phyloP scores from a whole-genome alignment of 1,139 yeast species.

The Suhomyces guaymorum region DNA sequence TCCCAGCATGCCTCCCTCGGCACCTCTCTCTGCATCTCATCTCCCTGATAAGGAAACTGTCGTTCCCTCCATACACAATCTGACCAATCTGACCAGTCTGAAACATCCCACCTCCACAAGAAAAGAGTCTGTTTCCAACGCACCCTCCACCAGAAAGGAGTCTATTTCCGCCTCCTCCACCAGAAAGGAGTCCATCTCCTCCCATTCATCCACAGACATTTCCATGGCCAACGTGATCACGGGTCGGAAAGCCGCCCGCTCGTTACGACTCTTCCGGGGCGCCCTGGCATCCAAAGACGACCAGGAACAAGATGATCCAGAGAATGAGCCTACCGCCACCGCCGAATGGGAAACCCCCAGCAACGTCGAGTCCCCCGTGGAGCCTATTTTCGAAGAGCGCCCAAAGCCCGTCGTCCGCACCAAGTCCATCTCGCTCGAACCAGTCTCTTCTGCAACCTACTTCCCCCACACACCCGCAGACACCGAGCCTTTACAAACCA shows the following conservation, averaged over 20 bases:
- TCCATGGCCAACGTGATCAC: conserved; percentile 20
- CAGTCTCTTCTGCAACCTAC: conserved; percentile 67
- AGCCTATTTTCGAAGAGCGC: background rate
- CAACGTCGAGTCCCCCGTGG: background rate
- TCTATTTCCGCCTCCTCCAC: background rate
- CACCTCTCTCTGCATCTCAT: no score
- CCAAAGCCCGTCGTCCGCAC: background rate
- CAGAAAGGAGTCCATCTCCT: conserved; percentile 7
- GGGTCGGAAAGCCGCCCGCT: conserved; percentile 44
- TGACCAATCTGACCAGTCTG: no score
- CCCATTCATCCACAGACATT: conserved; percentile 12
- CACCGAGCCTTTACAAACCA: conserved; percentile 1
- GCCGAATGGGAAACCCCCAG: no score
- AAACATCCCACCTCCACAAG: no score
- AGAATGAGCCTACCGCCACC: no score
- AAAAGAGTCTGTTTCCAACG: background rate
- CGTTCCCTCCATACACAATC: no score
- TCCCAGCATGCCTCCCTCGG: no score
- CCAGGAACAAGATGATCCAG: no score
- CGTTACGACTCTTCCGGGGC: conserved; percentile 37
- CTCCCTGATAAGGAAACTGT: no score
- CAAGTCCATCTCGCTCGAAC: conserved; percentile 32
- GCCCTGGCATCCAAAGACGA: conserved; percentile 18
- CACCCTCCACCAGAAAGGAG: conserved; percentile 4
- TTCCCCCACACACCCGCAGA: conserved; percentile 57